Base-by-base conservation (phyloP, 164 flowering plant species). In the Piper longum region DNA sequence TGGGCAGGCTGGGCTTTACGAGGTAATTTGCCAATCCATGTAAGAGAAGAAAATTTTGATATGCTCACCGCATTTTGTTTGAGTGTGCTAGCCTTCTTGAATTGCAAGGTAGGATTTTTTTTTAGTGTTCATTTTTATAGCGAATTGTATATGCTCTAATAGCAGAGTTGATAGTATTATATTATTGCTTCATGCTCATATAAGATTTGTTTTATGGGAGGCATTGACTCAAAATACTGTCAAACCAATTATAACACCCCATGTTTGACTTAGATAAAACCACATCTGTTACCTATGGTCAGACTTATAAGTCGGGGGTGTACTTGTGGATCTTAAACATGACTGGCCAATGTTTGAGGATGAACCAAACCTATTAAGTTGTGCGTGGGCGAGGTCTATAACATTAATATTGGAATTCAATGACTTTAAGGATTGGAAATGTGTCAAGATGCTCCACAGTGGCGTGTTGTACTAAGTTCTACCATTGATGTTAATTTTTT, bases 1-100 rank as follows among this genome's bases (percentile, higher is more conserved):
- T 77, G 96, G 98, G 39, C 93, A 83, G 65, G 91, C 96, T 64
- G 85, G 91, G 11, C 67, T 88, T 67, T 92, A 92, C 73, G 96
- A 89, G 71, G 71, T 69, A 59, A 18, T 18, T 39, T 19, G 5
- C 5, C 13, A 16, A 17, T 52, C 16, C 57, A 43, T 12, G 14
- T 5, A 48, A 48, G 52, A 14, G 12, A 48, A 48, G 52, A 48
- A 48, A 48, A 48, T 48, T 48, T 48, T 48, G 52, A 2, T 48
- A 9, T 14, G 52, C 14, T 48, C 14, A 9, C 36, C 14, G 52
- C 52, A 9, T 48, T 48, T 48, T 9, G 52, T 44, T 44, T 1
- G 12, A 9, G 52, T 48, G 3, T 3, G 14, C 3, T 5, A 14
- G 3, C 12, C 7, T 12, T 48, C 52, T 48, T 48, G 52, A 2